Evolutionary conservation across 352 stramenopile genomes (phyloP), one percentile per base, ranked within the genome.

Genomic region (Saprolegnia parasitica): DNA sequence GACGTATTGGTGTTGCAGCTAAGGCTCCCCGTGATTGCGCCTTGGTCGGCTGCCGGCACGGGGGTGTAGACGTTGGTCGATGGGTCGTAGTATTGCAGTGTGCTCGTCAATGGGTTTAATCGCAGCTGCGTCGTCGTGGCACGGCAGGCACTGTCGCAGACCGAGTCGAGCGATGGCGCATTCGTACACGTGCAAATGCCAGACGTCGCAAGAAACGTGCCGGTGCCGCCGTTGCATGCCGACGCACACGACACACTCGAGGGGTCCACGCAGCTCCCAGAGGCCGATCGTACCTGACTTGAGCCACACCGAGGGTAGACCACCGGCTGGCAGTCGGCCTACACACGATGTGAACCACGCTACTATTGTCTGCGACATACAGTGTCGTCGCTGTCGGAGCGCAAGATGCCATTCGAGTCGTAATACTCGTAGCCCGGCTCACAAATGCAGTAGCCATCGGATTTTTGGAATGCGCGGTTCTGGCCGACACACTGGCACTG

Each of bases 371-470:
- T 16, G 18, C 13, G 10, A n/a, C 40, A 0, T 21, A 67, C 58
- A 5, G 58, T 67, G 58, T 67, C 88, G 63, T 98, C 90, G 74
- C 89, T 79, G 39, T 94, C 86, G 54, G 81, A 92, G 11, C 83
- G 77, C 11, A 91, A 73, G 3, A 96, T 78, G 60, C 96, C 76
- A 26, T 95, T 83, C 58, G 86, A 75, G 62, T 97, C 91, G 65
- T 96, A 96, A 60, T 95, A 97, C 64, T 97, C 90, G 71, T 90
- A 97, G 9, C 89, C 88, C 15, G 92, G 89, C 62, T 94, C 79
- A 50, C 92, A 98, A 23, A 97, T 93, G 64, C 92, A 98, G 63
- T 91, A 94, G 1, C 92, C 91, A 45, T 96, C 87, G 0, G 79
- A 89, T 78, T 92, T 88, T 68, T 98, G 89, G 65, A 97, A 97